Evolutionary conservation across 1,284 basidiomycete species (phyloP), one percentile per base, ranked within the genome.

Genomic region (Sanghuangporus sanghuang): DNA sequence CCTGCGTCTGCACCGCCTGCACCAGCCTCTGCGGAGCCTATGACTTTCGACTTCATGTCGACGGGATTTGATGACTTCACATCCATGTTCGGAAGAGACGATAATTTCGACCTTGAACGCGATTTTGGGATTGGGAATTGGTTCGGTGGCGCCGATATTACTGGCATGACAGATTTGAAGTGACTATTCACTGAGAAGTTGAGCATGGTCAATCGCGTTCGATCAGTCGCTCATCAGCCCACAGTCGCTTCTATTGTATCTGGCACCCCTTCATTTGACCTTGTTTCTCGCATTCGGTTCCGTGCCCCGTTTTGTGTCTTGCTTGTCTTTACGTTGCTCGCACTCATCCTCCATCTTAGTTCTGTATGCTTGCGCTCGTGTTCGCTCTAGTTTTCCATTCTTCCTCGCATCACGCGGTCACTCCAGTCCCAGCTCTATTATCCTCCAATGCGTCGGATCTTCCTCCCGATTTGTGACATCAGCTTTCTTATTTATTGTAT

Each of bases 1-100:
- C 54, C 64, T 48, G 35, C 55, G 36, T 42, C 48, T 42, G 59
- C 54, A 12, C 60, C 60, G 11, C 48, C 64, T 18, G 39, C 52
- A 39, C 18, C 35, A 6, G 36, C n/a, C 16, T 18, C 53, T 12
- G 27, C 59, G 44, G 63, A 49, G 8, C 27, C 54, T 36, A 21
- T 56, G 14, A 48, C n/a, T 9, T 65, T 62, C 44, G 56, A 54
- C 23, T 65, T 65, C 56, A 65, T 62, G 55, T 32, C 52, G 18
- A 53, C 64, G 6, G 55, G 54, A 12, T 62, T 65, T 23, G 64
- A 65, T n/a, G 64, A 65, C 40, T 65, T 65, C 21, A 57, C 64
- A 11, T 54, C 61, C n/a, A 66, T 66, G 38, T 66, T 66, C 23
- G 55, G 60, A 21, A 32, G 59, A n/a, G 53, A 61, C 11, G 57